Percentiles rank a stretch among this genome's conserved stretches.
Evolutionary conservation across 2,329 filamentous ascomycete genomes (phyloP).

Genomic region (Beauveria caledonica): DNA sequence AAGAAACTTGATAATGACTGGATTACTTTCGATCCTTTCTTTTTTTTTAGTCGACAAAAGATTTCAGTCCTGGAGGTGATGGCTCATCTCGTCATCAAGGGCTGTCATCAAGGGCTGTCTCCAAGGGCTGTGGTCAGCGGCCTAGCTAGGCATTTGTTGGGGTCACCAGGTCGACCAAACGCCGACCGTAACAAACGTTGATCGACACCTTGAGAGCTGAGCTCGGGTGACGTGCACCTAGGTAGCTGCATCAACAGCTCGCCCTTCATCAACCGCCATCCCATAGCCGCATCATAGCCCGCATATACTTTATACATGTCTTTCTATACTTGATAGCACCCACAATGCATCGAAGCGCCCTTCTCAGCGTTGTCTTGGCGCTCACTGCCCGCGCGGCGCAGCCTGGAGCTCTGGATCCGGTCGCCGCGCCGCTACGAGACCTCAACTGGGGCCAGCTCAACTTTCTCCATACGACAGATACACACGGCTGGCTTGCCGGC

Average conservation of each 20-base stretch:
- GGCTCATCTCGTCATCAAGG: not conserved
- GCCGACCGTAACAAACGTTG: not conserved
- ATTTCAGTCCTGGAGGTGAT: too few relatives aligned
- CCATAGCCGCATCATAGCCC: constrained; percentile 20
- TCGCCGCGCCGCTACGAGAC: constrained; percentile 72
- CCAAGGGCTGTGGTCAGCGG: too few relatives aligned
- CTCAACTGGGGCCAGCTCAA: constrained; percentile 92
- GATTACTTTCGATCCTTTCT: too few relatives aligned
- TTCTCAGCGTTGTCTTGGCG: constrained; percentile 23
- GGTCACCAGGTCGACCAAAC: not conserved
- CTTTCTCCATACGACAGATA: constrained; percentile 94
- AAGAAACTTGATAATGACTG: too few relatives aligned
- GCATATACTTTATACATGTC: not conserved
- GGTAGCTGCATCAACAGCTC: not conserved
- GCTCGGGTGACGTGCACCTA: not conserved
- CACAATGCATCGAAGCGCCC: not conserved
- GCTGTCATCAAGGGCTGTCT: too few relatives aligned
- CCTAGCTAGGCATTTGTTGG: not conserved
- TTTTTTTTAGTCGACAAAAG: too few relatives aligned
- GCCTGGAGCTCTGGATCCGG: constrained; percentile 69
- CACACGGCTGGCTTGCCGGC: constrained; percentile 90
- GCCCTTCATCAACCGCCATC: constrained; percentile 24
- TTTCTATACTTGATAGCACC: not conserved
- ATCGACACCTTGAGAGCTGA: not conserved
- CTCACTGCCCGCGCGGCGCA: constrained; percentile 49